Evolutionary conservation across 2,329 filamentous ascomycete species (phyloP).

Genomic region (Penicillium sp.): DNA sequence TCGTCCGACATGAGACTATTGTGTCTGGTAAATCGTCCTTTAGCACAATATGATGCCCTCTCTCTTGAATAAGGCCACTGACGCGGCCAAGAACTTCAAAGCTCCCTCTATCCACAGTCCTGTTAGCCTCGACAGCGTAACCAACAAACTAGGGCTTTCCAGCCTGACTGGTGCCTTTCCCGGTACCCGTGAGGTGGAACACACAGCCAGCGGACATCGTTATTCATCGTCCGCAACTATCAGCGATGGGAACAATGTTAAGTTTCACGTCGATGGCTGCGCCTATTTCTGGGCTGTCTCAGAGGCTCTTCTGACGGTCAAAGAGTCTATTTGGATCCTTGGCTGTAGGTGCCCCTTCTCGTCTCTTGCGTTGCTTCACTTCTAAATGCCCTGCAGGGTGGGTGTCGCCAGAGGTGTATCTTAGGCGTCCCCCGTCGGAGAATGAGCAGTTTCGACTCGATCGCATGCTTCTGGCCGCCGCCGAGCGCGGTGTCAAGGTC

Average conservation of each 20-base stretch:
- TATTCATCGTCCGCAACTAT: background rate
- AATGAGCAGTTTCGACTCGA: constrained; percentile 1
- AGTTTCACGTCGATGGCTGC: constrained; percentile 4
- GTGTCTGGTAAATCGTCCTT: too few relatives aligned
- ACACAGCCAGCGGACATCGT: background rate
- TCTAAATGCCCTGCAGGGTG: background rate
- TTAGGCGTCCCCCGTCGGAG: background rate
- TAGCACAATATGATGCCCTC: too few relatives aligned
- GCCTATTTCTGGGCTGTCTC: constrained; percentile 9
- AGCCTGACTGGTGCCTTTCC: too few relatives aligned
- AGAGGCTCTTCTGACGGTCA: background rate
- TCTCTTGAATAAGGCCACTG: too few relatives aligned
- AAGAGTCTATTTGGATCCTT: constrained; percentile 1
- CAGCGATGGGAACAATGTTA: background rate
- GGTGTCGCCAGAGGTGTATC: constrained; percentile 6
- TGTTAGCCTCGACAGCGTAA: too few relatives aligned
- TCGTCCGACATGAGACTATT: too few relatives aligned
- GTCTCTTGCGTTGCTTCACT: background rate
- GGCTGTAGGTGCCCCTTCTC: background rate
- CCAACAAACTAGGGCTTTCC: too few relatives aligned
- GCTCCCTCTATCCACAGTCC: too few relatives aligned
- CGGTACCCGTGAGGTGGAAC: too few relatives aligned
- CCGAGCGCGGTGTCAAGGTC: background rate
- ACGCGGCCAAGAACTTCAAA: too few relatives aligned
- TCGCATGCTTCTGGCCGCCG: background rate